Evolutionary conservation across 2,329 filamentous ascomycete species (phyloP).

Genomic region (Beauveria medogensis): DNA sequence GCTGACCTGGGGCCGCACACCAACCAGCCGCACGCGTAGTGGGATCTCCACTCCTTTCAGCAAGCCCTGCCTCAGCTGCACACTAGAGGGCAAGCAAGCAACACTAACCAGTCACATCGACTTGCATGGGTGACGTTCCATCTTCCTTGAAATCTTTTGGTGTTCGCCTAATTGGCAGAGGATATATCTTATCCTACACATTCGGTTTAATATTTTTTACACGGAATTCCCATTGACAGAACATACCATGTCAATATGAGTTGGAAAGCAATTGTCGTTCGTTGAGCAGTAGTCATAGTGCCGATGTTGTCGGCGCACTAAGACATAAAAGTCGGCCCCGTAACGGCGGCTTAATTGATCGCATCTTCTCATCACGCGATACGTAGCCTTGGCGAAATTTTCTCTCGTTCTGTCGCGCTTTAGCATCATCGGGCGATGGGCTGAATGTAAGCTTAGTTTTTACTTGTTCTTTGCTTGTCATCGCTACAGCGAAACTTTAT

Average conservation of each 20-base stretch:
- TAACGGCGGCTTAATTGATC: not conserved
- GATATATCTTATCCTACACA: not conserved
- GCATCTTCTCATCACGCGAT: not conserved
- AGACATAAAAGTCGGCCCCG: not conserved
- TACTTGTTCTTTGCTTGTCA: not conserved
- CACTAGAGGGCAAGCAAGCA: too few species aligned
- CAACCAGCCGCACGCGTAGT: too few species aligned
- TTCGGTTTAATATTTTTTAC: not conserved
- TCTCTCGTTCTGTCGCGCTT: not conserved
- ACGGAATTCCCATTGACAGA: not conserved
- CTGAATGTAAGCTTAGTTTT: not conserved
- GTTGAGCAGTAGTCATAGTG: not conserved
- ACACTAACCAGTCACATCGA: too few species aligned
- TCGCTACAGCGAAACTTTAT: not conserved
- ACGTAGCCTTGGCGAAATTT: not conserved
- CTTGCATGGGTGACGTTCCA: not conserved
- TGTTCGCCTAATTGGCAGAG: not conserved
- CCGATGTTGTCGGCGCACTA: not conserved
- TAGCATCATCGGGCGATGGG: not conserved
- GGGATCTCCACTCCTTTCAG: too few species aligned
- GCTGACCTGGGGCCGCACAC: too few species aligned
- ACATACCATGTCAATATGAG: not conserved
- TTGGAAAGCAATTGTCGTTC: not conserved
- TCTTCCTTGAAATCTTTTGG: not conserved
- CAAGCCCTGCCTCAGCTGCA: too few species aligned